These are phyloP conservation scores for Hordeum pubiflorum DNA, from an alignment of 202 grass and related monocot genomes.

Conservation along the genomic window DNA sequence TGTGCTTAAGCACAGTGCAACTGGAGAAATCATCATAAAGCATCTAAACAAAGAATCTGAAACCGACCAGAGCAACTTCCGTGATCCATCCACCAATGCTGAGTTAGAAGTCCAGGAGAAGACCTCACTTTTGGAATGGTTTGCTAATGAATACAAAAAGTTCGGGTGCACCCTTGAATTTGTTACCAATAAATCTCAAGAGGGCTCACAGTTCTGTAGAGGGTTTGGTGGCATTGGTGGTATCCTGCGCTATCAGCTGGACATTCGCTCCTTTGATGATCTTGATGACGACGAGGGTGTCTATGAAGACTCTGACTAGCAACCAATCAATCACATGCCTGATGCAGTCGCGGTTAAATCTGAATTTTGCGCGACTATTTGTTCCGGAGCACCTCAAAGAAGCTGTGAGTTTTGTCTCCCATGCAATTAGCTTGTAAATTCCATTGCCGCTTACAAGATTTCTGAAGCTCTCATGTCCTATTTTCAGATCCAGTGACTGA, in stretches of 20 bases:
- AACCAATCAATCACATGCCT: slow-evolving; percentile 8
- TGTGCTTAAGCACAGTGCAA: slow-evolving; percentile 53
- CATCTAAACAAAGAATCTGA: slow-evolving; percentile 77
- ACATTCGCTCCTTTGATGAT: slow-evolving; percentile 79
- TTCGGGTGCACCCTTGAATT: slow-evolving; percentile 85
- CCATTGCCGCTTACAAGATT: neutral
- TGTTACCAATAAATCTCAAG: slow-evolving; percentile 86
- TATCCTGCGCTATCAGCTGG: slow-evolving; percentile 62
- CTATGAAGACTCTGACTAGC: slow-evolving; percentile 66
- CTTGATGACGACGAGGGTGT: slow-evolving; percentile 64
- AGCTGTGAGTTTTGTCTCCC: neutral
- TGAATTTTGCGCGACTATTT: slow-evolving; percentile 28
- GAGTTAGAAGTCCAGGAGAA: slow-evolving; percentile 84
- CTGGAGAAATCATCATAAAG: slow-evolving; percentile 55
- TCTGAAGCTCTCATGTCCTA: neutral
- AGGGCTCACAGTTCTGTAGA: slow-evolving; percentile 83
- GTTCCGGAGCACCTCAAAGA: neutral
- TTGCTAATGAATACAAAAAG: slow-evolving; percentile 81
- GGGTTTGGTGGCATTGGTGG: slow-evolving; percentile 82
- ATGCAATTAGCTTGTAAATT: neutral
- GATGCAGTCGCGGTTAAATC: slow-evolving; percentile 4
- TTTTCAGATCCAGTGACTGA: slow-evolving; percentile 4
- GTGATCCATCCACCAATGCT: slow-evolving; percentile 43
- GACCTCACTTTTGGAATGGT: slow-evolving; percentile 72
- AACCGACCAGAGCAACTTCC: slow-evolving; percentile 68